These are phyloP conservation scores for Triadica sebifera DNA, from an alignment of 345 rosid species.

Conservation along the genomic window DNA sequence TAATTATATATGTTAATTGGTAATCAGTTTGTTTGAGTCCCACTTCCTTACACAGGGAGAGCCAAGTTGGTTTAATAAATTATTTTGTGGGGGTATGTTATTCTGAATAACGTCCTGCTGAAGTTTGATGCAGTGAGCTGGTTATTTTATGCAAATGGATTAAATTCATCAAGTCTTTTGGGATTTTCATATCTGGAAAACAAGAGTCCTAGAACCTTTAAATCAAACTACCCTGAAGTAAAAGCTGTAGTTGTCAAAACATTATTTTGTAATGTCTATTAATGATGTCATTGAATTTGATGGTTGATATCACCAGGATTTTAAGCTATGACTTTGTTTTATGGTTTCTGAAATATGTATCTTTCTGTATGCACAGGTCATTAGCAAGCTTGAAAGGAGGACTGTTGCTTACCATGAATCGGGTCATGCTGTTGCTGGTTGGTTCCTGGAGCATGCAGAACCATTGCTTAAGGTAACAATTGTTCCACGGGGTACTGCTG, in stretches of 20 bases:
- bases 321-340: not conserved
- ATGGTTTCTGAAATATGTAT: not conserved
- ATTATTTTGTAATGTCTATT: not conserved
- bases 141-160: not conserved
- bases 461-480: slow-evolving; percentile 96
- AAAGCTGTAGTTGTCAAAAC: not conserved
- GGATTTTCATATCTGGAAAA: not conserved
- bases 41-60: not conserved
- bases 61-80: not conserved
- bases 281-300: not conserved
- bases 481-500: slow-evolving; percentile 96
- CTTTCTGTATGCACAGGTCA: slow-evolving; percentile 44
- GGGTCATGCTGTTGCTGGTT: slow-evolving; percentile 91
- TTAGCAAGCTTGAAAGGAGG: slow-evolving; percentile 83
- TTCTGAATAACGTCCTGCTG: not conserved
- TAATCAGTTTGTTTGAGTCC: not conserved
- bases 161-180: not conserved
- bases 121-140: not conserved
- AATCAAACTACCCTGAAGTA: not conserved
- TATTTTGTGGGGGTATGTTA: not conserved
- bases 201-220: not conserved
- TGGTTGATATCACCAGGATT: not conserved
- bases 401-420: slow-evolving; percentile 98
- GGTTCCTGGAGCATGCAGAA: slow-evolving; percentile 97
- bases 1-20: not conserved